phyloP scores from a whole-genome alignment of 2,329 filamentous ascomycete genomes.

The Clonostachys rhizophaga region DNA sequence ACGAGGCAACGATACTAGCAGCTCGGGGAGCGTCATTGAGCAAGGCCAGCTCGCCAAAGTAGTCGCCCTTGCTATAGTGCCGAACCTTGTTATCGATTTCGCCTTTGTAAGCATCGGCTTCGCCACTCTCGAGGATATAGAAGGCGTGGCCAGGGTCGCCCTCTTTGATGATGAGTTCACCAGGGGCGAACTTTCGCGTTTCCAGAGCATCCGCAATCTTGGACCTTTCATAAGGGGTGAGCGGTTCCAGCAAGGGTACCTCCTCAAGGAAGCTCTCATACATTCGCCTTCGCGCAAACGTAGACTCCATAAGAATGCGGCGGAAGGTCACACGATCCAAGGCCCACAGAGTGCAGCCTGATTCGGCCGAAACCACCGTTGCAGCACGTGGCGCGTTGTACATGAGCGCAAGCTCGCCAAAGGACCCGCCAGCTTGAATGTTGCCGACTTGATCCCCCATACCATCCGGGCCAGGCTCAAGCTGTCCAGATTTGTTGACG shows the following conservation, averaged over 20 bases:
- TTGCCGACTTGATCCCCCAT: conserved; percentile 77
- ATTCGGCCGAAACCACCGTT: conserved; percentile 80
- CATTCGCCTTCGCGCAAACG: conserved; percentile 91
- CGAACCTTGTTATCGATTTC: conserved; percentile 68
- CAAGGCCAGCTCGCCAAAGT: conserved; percentile 92
- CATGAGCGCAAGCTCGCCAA: conserved; percentile 96
- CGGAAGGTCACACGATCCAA: conserved; percentile 95
- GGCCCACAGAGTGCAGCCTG: conserved; percentile 82
- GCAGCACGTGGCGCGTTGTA: conserved; percentile 96
- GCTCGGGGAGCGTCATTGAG: conserved; percentile 91
- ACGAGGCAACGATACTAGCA: conserved; percentile 78
- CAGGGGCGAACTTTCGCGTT: conserved; percentile 77
- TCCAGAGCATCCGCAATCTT: conserved; percentile 98
- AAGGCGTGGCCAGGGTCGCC: conserved; percentile 90
- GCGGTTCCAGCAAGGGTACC: conserved; percentile 75
- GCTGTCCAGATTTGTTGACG: conserved; percentile 72
- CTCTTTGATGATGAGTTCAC: conserved; percentile 82
- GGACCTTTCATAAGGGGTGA: conserved; percentile 89
- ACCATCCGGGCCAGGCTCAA: conserved; percentile 77
- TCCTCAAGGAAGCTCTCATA: conserved; percentile 97
- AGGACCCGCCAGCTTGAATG: conserved; percentile 85
- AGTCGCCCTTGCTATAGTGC: conserved; percentile 85
- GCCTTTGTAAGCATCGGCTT: conserved; percentile 83
- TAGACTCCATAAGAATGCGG: conserved; percentile 96
- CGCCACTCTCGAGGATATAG: conserved; percentile 82